These are phyloP conservation scores for Trypanosoma brucei DNA, from an alignment of 208 protist species.

Conservation along the genomic window DNA sequence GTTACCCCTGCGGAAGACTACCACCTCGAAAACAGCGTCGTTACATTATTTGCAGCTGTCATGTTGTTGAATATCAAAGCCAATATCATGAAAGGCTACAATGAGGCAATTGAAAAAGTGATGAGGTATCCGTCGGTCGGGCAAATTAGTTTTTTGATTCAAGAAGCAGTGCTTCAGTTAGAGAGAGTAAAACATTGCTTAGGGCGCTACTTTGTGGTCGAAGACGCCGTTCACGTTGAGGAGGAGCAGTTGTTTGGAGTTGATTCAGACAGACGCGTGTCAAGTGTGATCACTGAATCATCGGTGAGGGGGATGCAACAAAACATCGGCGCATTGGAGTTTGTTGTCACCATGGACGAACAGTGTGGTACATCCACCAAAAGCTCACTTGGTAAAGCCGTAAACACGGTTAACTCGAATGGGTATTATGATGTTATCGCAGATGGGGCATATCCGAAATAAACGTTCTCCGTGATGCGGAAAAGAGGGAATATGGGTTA, in stretches of 20 bases:
- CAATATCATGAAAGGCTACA: constrained; percentile 31
- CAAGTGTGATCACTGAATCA: not conserved
- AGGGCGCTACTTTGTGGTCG: constrained; percentile 10
- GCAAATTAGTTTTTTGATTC: constrained; percentile 33
- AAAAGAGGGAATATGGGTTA: too few relatives aligned
- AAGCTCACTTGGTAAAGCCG: too few relatives aligned
- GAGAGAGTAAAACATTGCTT: constrained; percentile 6
- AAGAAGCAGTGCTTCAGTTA: constrained; percentile 13
- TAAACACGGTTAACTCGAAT: too few relatives aligned
- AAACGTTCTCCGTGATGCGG: too few relatives aligned
- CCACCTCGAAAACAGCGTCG: constrained; percentile 34
- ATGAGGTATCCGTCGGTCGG: constrained; percentile 84
- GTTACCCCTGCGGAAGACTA: constrained; percentile 20
- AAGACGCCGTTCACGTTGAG: not conserved
- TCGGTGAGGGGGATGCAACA: too few relatives aligned
- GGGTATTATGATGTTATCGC: too few relatives aligned
- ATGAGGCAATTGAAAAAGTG: constrained; percentile 43
- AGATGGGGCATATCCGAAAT: too few relatives aligned
- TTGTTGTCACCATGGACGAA: too few relatives aligned
- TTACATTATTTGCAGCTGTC: constrained; percentile 45
- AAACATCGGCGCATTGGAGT: too few relatives aligned
- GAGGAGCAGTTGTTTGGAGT: not conserved
- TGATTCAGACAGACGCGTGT: not conserved
- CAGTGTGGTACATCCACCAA: too few relatives aligned
- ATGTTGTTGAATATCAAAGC: constrained; percentile 55